Evolutionary conservation across 2,329 filamentous ascomycete species (phyloP).

Genomic region (Penicillium sp.): DNA sequence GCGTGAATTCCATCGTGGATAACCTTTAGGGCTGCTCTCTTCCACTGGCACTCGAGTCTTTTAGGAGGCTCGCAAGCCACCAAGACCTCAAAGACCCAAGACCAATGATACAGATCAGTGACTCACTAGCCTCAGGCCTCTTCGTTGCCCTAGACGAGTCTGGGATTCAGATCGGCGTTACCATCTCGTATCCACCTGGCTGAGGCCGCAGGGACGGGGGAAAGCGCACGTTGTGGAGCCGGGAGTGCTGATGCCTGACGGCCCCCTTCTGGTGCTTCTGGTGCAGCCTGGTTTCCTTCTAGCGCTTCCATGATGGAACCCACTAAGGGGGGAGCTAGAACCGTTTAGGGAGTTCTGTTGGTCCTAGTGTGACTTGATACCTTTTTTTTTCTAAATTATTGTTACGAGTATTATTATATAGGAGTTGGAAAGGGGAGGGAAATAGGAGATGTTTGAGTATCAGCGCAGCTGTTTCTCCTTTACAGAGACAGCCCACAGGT

Average conservation of each 20-base stretch:
- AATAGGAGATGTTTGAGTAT: background rate
- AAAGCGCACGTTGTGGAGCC: constrained; percentile 37
- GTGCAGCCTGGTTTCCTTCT: constrained; percentile 35
- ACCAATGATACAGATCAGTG: background rate
- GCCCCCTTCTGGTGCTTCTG: constrained; percentile 39
- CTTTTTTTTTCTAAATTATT: background rate
- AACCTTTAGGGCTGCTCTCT: too few species aligned
- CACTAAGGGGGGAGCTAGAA: constrained; percentile 22
- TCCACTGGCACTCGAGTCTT: too few species aligned
- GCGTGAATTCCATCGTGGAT: background rate
- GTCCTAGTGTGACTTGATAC: background rate
- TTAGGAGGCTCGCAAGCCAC: background rate
- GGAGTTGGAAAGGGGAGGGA: background rate
- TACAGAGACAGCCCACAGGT: too few species aligned
- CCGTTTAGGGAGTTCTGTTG: constrained; percentile 5
- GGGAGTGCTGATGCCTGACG: constrained; percentile 31
- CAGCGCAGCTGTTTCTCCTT: background rate
- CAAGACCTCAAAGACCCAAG: background rate
- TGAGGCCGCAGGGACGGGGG: constrained; percentile 29
- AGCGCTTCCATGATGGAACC: constrained; percentile 27
- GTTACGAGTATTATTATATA: background rate
- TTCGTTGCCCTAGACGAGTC: constrained; percentile 1
- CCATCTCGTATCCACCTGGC: constrained; percentile 30
- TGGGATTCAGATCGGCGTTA: constrained; percentile 33
- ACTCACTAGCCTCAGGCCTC: background rate